Evolutionary conservation across 768 basidiomycete species (phyloP).

Genomic region (Russula compacta): DNA sequence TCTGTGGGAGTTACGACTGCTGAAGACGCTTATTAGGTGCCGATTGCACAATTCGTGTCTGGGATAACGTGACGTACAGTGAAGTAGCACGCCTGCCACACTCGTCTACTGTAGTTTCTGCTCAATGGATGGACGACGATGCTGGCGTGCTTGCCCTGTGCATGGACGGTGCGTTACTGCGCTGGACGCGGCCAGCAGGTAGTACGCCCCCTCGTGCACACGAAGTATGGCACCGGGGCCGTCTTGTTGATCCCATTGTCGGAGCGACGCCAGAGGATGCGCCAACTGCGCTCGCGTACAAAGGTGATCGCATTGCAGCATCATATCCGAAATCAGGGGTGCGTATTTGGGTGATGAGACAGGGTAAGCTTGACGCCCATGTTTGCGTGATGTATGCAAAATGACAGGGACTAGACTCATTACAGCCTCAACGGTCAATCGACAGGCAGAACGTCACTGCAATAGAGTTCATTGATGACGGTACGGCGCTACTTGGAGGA

Average conservation of each 20-base stretch:
- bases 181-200: constrained; percentile 52
- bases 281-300: constrained; percentile 19
- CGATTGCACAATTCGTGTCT: constrained; percentile 51
- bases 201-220: constrained; percentile 6
- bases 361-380: constrained; percentile 26
- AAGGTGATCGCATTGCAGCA: constrained; percentile 17
- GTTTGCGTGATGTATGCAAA: constrained; percentile 22
- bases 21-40: constrained; percentile 35
- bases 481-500: constrained; percentile 55
- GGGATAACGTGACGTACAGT: constrained; percentile 37
- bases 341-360: constrained; percentile 18
- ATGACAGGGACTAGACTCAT: constrained; percentile 36
- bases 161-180: constrained; percentile 46
- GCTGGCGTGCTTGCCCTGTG: constrained; percentile 23
- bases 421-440: constrained; percentile 58
- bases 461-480: constrained; percentile 54
- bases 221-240: constrained; percentile 16
- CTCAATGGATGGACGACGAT: constrained; percentile 43
- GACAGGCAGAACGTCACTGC: constrained; percentile 54
- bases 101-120: constrained; percentile 38
- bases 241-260: constrained; percentile 8
- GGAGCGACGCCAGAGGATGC: constrained; percentile 12
- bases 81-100: constrained; percentile 53
- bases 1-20: neutral
- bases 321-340: constrained; percentile 19